Conservation (phyloP, 768 basidiomycete genomes). For the Chiua virens region DNA sequence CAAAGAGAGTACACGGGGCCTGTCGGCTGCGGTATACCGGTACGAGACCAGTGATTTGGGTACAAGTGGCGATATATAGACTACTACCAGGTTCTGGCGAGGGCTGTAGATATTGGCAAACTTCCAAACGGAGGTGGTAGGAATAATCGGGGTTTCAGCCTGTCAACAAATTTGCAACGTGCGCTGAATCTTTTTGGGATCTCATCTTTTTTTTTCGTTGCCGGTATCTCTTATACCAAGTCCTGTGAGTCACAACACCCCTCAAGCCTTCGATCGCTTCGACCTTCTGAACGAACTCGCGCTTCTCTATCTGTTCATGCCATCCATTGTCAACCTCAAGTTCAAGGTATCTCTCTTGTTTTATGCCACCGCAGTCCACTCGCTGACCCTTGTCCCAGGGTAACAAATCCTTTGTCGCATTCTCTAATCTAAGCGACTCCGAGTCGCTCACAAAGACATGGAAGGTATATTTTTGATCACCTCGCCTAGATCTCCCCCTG, state of each 20-base stretch:
- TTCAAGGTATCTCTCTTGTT: conserved; percentile 55
- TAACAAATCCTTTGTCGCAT: conserved; percentile 94
- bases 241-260: conserved; percentile 4
- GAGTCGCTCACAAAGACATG: conserved; percentile 88
- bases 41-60: conserved; percentile 18
- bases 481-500: not conserved
- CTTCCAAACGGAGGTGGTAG: conserved; percentile 28
- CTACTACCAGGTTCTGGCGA: conserved; percentile 10
- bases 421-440: conserved; percentile 82
- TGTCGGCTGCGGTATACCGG: conserved; percentile 19
- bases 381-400: conserved; percentile 46
- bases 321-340: conserved; percentile 83
- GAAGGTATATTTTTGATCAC: conserved; percentile 56
- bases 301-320: conserved; percentile 43
- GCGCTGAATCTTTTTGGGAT: conserved; percentile 12
- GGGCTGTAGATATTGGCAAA: conserved; percentile 2
- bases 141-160: conserved; percentile 35
- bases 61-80: conserved; percentile 10
- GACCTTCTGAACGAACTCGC: not conserved
- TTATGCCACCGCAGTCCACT: not conserved
- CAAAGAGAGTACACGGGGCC: not conserved
- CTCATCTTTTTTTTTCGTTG: conserved; percentile 4
- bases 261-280: conserved; percentile 19
- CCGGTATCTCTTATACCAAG: conserved; percentile 29
- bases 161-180: conserved; percentile 31